Evolutionary conservation across 495 filamentous ascomycete genomes (phyloP), one percentile per base, ranked within the genome.

Genomic region (Pyrenula aspistea): DNA sequence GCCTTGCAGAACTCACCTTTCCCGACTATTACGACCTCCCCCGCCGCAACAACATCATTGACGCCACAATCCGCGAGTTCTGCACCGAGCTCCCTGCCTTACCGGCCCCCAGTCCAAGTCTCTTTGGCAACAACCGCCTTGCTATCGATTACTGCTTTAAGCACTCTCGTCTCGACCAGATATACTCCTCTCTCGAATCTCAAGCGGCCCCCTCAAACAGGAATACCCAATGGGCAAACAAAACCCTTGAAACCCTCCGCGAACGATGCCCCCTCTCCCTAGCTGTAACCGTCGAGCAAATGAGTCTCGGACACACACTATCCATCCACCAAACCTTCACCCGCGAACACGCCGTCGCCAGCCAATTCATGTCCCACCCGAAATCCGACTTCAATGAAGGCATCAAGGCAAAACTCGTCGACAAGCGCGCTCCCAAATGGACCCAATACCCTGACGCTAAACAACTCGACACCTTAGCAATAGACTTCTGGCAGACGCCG

Each of bases 51-150:
- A 67, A 72, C 25, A 74, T 87, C 62, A 84, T 98, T 68, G 83
- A 94, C 75, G 75, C 73, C 62, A 96, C 93, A 53, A 90, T 98
- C 64, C 88, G 92, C 54, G 93, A 98, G 71, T 97, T 84, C 73
- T 79, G 77, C 57, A 88, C 89, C 22, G 91, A 90, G 24, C 74
- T 98, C 25, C 88, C 89, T 0, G 60, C 68, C 25, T 24, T 19
- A 8, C n/a, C 50, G 8, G 8, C n/a, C 50, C 22, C 22, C 8
- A 21, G 10, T 19, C 54, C 67, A n/a, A 65, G 71, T 1, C 64
- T 92, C 49, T 71, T 71, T 24, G 89, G 89, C 53, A 66, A 78
- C 53, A 65, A 86, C 21, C 85, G 93, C 55, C 67, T 72, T 22
- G 83, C 87, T 48, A 91, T 98, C 64, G 94, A 98, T 74, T 82